Percentiles rank a stretch among this genome's conserved stretches.
Evolutionary conservation across 2,329 filamentous ascomycete genomes (phyloP).

Genomic region (Ceratocystis colombiana): DNA sequence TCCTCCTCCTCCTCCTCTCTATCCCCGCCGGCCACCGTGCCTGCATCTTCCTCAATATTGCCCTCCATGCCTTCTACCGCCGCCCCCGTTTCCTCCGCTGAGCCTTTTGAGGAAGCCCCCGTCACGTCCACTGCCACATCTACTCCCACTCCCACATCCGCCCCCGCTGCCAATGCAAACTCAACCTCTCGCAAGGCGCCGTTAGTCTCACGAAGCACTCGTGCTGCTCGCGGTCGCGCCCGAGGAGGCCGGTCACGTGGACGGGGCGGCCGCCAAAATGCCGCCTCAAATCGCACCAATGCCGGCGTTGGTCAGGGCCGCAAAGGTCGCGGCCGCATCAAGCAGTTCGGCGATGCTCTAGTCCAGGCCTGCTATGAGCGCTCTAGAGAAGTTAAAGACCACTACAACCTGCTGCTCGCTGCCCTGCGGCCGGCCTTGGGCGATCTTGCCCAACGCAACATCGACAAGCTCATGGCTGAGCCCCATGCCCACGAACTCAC

Average conservation of each 20-base stretch:
- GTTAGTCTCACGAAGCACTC: conserved; percentile 30
- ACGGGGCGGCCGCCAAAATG: conserved; percentile 29
- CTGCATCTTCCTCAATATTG: background rate
- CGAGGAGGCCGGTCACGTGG: conserved; percentile 27
- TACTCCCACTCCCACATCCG: background rate
- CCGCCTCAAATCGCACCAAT: conserved; percentile 27
- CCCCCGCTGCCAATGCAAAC: background rate
- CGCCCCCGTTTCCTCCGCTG: conserved; percentile 21
- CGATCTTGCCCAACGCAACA: conserved; percentile 51
- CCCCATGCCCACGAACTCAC: conserved; percentile 44
- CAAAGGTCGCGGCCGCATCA: conserved; percentile 42
- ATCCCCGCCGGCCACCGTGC: background rate
- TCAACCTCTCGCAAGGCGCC: conserved; percentile 3
- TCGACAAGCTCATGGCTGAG: conserved; percentile 48
- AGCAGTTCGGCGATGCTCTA: conserved; percentile 45
- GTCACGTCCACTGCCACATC: background rate
- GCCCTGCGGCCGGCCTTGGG: conserved; percentile 54
- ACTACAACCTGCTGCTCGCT: conserved; percentile 52
- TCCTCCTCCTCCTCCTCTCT: background rate
- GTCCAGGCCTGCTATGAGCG: conserved; percentile 52
- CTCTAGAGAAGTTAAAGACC: conserved; percentile 55
- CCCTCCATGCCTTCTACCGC: conserved; percentile 16
- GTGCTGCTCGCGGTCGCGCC: conserved; percentile 30
- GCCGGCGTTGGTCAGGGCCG: conserved; percentile 24
- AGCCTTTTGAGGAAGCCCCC: conserved; percentile 30